phyloP scores from a whole-genome alignment of 352 stramenopile genomes.

The Phytophthora melonis region DNA sequence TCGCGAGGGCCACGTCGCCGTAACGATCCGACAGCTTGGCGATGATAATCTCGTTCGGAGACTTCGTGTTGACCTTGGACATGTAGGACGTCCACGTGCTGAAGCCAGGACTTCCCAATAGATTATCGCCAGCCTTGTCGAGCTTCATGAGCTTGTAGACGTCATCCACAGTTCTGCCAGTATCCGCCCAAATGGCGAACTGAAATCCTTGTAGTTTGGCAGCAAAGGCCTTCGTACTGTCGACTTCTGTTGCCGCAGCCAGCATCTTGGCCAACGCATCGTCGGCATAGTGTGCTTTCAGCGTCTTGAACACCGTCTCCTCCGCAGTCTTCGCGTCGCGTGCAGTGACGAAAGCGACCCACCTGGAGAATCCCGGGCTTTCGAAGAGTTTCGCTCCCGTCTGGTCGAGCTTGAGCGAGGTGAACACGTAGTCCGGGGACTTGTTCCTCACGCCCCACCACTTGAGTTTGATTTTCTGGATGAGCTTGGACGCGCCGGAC shows the following conservation, averaged over 20 bases:
- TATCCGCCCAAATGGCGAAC: neutral
- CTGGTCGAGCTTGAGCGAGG: neutral
- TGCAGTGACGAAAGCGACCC: neutral
- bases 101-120: neutral
- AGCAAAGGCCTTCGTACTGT: neutral
- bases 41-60: neutral
- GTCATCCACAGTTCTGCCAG: neutral
- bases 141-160: neutral
- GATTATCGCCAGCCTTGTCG: neutral
- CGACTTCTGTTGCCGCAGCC: neutral
- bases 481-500: neutral
- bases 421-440: neutral
- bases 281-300: neutral
- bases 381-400: neutral
- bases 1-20: neutral
- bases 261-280: neutral
- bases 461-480: neutral
- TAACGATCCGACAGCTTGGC: neutral
- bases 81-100: neutral
- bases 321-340: neutral
- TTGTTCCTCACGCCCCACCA: neutral
- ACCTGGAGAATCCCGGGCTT: neutral
- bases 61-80: neutral
- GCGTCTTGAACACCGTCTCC: neutral
- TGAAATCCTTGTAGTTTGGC: neutral